Base-by-base conservation (phyloP, 1,139 yeast genomes). In the Geotrichum citri-aurantii region DNA sequence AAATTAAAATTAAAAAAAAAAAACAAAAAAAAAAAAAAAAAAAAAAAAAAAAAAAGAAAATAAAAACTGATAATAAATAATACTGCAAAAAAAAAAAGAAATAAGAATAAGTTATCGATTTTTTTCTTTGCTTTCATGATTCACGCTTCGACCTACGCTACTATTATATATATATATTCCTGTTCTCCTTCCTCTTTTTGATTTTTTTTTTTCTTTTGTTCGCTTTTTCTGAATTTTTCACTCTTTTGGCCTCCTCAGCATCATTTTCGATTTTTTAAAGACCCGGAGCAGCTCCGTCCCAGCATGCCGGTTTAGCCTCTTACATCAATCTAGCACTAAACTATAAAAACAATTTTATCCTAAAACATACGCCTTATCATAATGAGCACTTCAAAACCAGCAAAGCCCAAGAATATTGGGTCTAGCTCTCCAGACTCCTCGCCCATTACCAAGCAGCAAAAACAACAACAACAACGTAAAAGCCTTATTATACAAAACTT, bases 401-500 rank as follows among this genome's bases (percentile, higher is more conserved):
- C 5, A 37, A 11, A n/a, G 8, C 44, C 21, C 23, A 37, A 37
- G 17, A 37, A 37, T 3, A 17, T 19, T 7, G 44, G 14, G 44
- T 19, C 44, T 19, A 37, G n/a, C 44, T n/a, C 21, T 17, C 44
- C 11, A 10, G 19, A n/a, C 44, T 37, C 44, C 21, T 37, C 44
- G n/a, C 44, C 21, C 10, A 37, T 37, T 10, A 37, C 44, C 44
- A 37, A 37, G 44, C 44, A 37, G 44, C 19, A 31, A 6, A 14
- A 31, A n/a, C 37, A 31, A 8, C 37, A 50, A 24, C 33, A 33
- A 26, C 19, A 51, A 31, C 51, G 58, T 4, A 47, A 27, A 47
- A 51, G 55, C 37, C 46, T 56, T 14, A 56, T 56, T 12, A 56
- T 56, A 17, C 55, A 56, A 23, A 56, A 56, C 31, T 56, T 56